Evolutionary conservation across 2,329 filamentous ascomycete species (phyloP).

Genomic region (Akanthomyces dipterigenus): DNA sequence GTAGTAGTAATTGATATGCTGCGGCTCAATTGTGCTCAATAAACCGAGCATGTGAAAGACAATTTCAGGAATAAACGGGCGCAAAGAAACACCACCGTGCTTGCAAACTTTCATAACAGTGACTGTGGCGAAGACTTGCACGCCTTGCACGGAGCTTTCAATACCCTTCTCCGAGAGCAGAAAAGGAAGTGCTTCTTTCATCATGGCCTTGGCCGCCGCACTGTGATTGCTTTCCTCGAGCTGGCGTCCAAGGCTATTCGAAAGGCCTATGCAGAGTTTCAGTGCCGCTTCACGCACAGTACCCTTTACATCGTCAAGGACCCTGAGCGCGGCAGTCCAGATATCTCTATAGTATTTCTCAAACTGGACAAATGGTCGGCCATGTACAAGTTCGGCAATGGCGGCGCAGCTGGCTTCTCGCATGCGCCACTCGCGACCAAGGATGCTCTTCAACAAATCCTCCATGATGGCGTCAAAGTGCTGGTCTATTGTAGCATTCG

Average conservation of each 20-base stretch:
- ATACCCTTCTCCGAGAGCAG: conserved; percentile 82
- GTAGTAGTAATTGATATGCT: conserved; percentile 87
- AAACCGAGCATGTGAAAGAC: conserved; percentile 74
- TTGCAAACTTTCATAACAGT: conserved; percentile 88
- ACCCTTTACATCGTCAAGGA: conserved; percentile 93
- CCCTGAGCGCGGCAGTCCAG: conserved; percentile 80
- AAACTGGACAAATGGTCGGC: conserved; percentile 68
- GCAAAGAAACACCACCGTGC: conserved; percentile 71
- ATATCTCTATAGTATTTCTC: conserved; percentile 79
- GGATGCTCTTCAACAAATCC: conserved; percentile 76
- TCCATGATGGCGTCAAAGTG: conserved; percentile 87
- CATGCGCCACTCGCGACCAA: conserved; percentile 89
- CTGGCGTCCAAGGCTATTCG: conserved; percentile 76
- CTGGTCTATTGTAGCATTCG: conserved; percentile 64
- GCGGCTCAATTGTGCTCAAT: conserved; percentile 80
- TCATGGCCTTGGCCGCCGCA: conserved; percentile 68
- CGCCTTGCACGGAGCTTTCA: conserved; percentile 81
- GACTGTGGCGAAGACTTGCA: conserved; percentile 73
- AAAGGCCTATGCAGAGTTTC: conserved; percentile 74
- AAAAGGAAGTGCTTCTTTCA: conserved; percentile 84
- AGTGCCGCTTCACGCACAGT: conserved; percentile 77
- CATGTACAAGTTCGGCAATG: conserved; percentile 80
- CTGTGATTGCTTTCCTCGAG: conserved; percentile 70
- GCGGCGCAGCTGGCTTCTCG: conserved; percentile 89
- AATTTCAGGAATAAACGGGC: conserved; percentile 74